Percentiles rank a stretch among this genome's conserved stretches.
phyloP scores from a whole-genome alignment of 2,329 filamentous ascomycete species.

The Magnaporthiopsis incrustans region DNA sequence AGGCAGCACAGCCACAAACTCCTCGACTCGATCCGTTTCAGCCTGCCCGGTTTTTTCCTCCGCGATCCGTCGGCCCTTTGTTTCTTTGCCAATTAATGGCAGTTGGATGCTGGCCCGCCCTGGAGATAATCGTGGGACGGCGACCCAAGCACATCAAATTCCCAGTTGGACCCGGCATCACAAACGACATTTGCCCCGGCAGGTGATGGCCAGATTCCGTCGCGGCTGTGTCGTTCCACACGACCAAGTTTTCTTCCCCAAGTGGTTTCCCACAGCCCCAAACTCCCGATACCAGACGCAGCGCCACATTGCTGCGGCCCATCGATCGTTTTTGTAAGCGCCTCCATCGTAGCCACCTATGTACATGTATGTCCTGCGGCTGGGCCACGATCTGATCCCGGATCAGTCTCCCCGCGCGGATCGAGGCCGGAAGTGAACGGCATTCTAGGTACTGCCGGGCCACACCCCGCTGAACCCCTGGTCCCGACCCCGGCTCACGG shows the following conservation, averaged over 20 bases:
- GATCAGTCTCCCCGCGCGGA: not conserved
- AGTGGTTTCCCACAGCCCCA: not conserved
- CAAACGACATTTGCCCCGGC: no score
- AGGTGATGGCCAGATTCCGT: not conserved
- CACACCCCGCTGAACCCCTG: no score
- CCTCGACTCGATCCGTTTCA: not conserved
- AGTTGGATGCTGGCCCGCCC: no score
- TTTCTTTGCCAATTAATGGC: no score
- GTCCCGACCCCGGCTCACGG: no score
- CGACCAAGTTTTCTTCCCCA: not conserved
- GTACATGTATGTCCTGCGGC: no score
- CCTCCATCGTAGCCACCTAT: no score
- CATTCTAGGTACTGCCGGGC: not conserved
- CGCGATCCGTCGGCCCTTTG: no score
- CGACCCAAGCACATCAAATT: no score
- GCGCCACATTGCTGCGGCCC: not conserved
- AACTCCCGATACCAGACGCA: not conserved
- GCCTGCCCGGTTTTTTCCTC: no score
- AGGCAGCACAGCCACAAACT: not conserved
- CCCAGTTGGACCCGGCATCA: no score
- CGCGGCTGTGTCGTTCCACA: not conserved
- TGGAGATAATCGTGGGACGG: no score
- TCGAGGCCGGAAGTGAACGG: not conserved
- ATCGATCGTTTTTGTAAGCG: not conserved
- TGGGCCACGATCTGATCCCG: not conserved